phyloP scores from a whole-genome alignment of 108 stramenopile genomes.

The Fistulifera solaris region DNA sequence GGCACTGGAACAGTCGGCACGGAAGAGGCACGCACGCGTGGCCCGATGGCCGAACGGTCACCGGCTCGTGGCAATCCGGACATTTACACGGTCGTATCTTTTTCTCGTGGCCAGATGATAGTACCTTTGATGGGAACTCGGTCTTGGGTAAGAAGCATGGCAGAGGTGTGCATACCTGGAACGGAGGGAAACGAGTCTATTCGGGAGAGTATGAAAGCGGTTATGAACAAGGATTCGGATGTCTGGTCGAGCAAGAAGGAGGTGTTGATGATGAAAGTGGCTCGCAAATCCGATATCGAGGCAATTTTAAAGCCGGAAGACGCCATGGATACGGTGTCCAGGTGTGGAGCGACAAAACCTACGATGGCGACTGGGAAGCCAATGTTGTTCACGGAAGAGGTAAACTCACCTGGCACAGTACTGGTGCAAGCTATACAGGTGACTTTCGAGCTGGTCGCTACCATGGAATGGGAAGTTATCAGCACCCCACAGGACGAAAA shows the following conservation, averaged over 20 bases:
- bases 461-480: conserved; percentile 30
- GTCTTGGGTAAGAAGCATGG: conserved; percentile 38
- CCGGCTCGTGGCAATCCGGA: conserved; percentile 32
- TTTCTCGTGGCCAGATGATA: conserved; percentile 35
- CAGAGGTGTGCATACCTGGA: conserved; percentile 31
- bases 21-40: conserved; percentile 38
- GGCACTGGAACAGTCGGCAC: conserved; percentile 24
- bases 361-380: conserved; percentile 35
- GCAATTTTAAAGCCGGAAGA: conserved; percentile 25
- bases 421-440: conserved; percentile 30
- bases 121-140: conserved; percentile 28
- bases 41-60: conserved; percentile 29
- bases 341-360: conserved; percentile 30
- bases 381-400: conserved; percentile 34
- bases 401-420: conserved; percentile 31
- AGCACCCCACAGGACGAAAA: conserved; percentile 25
- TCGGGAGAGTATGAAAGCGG: conserved; percentile 36
- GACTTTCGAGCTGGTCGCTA: conserved; percentile 30
- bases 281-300: conserved; percentile 22
- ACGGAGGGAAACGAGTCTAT: conserved; percentile 25
- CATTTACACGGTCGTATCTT: conserved; percentile 31
- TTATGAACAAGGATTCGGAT: conserved; percentile 41
- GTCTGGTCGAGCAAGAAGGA: conserved; percentile 29
- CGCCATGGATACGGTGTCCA: conserved; percentile 39
- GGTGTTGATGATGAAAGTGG: background rate